Evolutionary conservation across 495 filamentous ascomycete species (phyloP), one percentile per base, ranked within the genome.

Genomic region (Aspergillus homomorphus): DNA sequence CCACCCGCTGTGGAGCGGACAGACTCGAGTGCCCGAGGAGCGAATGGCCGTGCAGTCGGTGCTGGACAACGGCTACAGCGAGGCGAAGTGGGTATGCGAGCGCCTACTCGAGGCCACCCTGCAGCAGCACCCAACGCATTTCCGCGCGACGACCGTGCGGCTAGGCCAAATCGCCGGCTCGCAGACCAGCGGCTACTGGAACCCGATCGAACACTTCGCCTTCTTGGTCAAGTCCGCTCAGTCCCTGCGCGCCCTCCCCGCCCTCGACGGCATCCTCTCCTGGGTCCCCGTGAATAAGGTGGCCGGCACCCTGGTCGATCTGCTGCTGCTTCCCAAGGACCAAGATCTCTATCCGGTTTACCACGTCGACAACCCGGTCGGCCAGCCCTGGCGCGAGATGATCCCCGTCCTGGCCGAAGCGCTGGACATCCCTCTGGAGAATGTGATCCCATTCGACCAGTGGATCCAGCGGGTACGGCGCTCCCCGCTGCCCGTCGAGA

Each of bases 341-440:
- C 38, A 6, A 8, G 44, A 45, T 18, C 8, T 20, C 3, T 45
- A 45, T n/a, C 45, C 45, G 1, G 57, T 81, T 46, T 85, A 84
- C 50, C 82, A 85, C 62, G 75, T 85, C 56, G 82, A 85, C 16
- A 85, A 84, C 55, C 82, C 81, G 0, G 63, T 77, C 5, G 59
- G 75, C 1, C 78, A 83, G 68, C 69, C 73, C 0, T 85, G 81
- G 81, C 33, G 44, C 0, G 67, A 78, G 0, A 76, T 78, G 69
- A 68, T 66, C 0, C 23, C 46, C 0, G 42, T 80, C 1, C 53
- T 86, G 9, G 73, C 79, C 0, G 69, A 72, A 1, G 72, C 63
- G 0, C 68, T 84, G 0, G 60, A 60, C 8, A 75, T 83, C 22
- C 69, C 72, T 0, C n/a, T 14, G 1, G 6, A 18, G 1, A 68